Base-by-base conservation (phyloP, 148 eudicot genomes). In the Chenopodium album region DNA sequence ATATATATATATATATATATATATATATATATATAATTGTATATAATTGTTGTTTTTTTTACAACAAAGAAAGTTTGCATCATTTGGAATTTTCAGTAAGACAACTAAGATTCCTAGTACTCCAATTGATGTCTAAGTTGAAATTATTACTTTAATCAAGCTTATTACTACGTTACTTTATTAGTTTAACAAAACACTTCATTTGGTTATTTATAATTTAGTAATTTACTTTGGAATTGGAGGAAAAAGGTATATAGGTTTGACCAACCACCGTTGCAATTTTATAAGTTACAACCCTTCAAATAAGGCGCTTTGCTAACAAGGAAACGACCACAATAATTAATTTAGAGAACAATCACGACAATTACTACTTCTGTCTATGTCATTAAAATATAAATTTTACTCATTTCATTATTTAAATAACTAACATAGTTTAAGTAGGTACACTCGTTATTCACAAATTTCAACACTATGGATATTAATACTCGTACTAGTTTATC, bases 61-160 rank as follows among this genome's bases (percentile, higher is more conserved):
- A 32, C 46, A 34, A 7, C 54, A 74, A 64, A 20, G 14, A 47
- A 56, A 22, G 54, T 46, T 75, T 73, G 71, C 79, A 75, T 66
- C 22, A 75, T 50, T 60, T 81, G 78, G 62, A 81, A 64, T 65
- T 81, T 22, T 76, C 78, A 73, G 47, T 80, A 44, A 23, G 48
- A 81, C 79, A 81, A 70, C 83, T 81, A 65, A 48, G 83, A 81
- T 75, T 66, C 83, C 74, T 81, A 75, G 83, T 80, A 80, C 76
- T n/a, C 26, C 16, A 26, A 16, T 0, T 9, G 5, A 17, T n/a
- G 48, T 20, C n/a, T 64, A 1, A 37, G 37, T 56, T 4, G 17
- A 41, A 9, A 41, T 77, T 64, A 77, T 66, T 41, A 41, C 37
- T 52, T 63, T 20, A 64, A 23, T 47, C 59, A 77, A 31, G 4